Base-by-base conservation (phyloP, 345 rosid species). In the Trapa bicornis region DNA sequence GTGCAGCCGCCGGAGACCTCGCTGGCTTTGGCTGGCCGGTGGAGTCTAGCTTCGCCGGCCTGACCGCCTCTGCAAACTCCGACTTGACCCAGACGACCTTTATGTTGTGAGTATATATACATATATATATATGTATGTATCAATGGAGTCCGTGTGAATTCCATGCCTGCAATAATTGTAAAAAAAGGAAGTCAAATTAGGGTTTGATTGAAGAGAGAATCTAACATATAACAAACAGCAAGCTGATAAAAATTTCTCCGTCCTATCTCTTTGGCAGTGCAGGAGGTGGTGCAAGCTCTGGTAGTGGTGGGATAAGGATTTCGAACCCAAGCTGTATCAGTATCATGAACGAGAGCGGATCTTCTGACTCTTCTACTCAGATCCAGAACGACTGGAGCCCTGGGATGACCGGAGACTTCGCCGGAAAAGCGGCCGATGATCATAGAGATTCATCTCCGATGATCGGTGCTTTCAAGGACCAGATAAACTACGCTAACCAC, bases 71-170 rank as follows among this genome's bases (percentile, higher is more conserved):
- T 3, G 16, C 15, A 16, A 58, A 33, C 63, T 72, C 80, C 0
- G 82, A 82, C 38, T 84, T 85, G 85, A 83, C 66, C 76, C 89
- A 78, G 22, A 67, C 76, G 22, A 67, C 76, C 37, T 77, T 79
- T 14, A 36, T 58, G 16, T 58, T 76, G 94, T 90, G 80, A 84
- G 93, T 75, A 10, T 29, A 52, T 52, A 22, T 22, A 22, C 29
- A 22, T 22, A 22, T 22, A 22, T 22, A 22, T 22, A 22, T 22
- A 22, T 22, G 0, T 22, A 22, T 22, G 29, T 22, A 22, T 22
- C 29, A 22, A 22, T 22, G 29, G 29, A 22, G 29, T 32, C 63
- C 11, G 32, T 7, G 63, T 58, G 63, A 33, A 5, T 58, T 57
- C 33, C 62, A 32, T 57, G 37, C 10, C 29, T 29, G 62, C 62